These are phyloP conservation scores for Zygnema cylindricum DNA, from an alignment of 139 green algal genomes.

Conservation along the genomic window DNA sequence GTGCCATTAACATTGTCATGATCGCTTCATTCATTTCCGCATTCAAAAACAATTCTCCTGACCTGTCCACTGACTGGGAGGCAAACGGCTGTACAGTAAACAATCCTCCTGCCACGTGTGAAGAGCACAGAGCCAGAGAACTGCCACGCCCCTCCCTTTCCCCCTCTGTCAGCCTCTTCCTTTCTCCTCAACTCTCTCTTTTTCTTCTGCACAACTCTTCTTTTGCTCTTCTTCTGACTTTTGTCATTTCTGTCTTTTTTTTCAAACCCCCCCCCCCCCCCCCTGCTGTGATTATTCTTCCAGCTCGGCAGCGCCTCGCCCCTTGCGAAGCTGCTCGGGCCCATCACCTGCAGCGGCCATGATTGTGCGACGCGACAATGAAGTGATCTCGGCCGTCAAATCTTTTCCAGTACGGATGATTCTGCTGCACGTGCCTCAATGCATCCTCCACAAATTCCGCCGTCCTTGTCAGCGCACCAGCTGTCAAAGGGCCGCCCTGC, in stretches of 20 bases:
- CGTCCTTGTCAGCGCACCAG: too few relatives aligned
- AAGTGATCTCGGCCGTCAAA: constrained; percentile 19
- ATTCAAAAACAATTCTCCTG: too few relatives aligned
- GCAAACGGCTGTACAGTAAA: background rate
- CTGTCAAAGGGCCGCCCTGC: too few relatives aligned
- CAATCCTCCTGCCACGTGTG: background rate
- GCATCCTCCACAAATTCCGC: background rate
- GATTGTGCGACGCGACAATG: background rate
- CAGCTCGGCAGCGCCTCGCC: background rate
- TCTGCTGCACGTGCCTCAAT: background rate
- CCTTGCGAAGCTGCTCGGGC: background rate
- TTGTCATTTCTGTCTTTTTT: background rate
- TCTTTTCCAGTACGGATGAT: background rate
- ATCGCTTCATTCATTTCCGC: too few relatives aligned
- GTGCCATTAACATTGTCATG: background rate
- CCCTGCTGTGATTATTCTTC: background rate
- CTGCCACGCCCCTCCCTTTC: background rate
- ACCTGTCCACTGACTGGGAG: background rate
- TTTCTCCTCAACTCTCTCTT: background rate
- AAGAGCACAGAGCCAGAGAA: background rate
- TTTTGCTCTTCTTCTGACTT: background rate
- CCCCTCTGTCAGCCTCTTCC: background rate
- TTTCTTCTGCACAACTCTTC: background rate
- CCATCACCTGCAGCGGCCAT: constrained; percentile 13
- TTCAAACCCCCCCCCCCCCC: background rate